phyloP scores from a whole-genome alignment of 768 basidiomycete species.

The Trametopsis cervina region DNA sequence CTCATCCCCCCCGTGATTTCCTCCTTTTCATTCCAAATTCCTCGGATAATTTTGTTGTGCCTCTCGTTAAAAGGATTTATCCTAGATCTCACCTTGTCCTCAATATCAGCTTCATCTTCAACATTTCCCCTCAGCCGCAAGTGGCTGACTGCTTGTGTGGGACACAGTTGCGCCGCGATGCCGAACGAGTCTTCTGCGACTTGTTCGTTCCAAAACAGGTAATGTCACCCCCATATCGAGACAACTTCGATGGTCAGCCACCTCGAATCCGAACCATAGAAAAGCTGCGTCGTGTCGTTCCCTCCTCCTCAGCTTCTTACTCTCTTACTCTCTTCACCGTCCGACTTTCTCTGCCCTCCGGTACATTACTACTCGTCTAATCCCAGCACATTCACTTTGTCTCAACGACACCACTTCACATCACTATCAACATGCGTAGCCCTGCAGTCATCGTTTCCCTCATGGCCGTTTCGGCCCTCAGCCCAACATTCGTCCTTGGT shows the following conservation, averaged over 20 bases:
- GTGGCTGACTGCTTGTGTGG: background rate
- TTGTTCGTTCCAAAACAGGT: slow-evolving; percentile 3
- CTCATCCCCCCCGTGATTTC: background rate
- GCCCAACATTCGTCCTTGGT: slow-evolving; percentile 14
- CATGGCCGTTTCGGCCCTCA: slow-evolving; percentile 18
- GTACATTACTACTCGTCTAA: slow-evolving; percentile 11
- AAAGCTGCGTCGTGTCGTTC: slow-evolving; percentile 9
- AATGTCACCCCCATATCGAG: slow-evolving; percentile 1
- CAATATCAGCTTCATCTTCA: too few relatives aligned
- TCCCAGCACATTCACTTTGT: slow-evolving; percentile 13
- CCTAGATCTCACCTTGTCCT: too few relatives aligned
- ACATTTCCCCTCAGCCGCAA: too few relatives aligned
- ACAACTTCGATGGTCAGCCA: slow-evolving; percentile 16
- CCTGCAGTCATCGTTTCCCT: slow-evolving; percentile 20
- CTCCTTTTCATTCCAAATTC: background rate
- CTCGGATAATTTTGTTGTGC: background rate
- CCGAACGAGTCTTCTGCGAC: background rate
- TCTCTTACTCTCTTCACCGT: slow-evolving; percentile 4
- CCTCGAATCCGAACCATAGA: slow-evolving; percentile 10
- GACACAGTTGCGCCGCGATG: background rate
- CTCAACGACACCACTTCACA: slow-evolving; percentile 8
- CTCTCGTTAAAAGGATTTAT: too few relatives aligned
- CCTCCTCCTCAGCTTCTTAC: slow-evolving; percentile 6
- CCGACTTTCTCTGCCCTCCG: slow-evolving; percentile 6
- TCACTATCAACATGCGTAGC: slow-evolving; percentile 20